phyloP scores from a whole-genome alignment of 768 basidiomycete genomes.

The Asterophora parasitica region DNA sequence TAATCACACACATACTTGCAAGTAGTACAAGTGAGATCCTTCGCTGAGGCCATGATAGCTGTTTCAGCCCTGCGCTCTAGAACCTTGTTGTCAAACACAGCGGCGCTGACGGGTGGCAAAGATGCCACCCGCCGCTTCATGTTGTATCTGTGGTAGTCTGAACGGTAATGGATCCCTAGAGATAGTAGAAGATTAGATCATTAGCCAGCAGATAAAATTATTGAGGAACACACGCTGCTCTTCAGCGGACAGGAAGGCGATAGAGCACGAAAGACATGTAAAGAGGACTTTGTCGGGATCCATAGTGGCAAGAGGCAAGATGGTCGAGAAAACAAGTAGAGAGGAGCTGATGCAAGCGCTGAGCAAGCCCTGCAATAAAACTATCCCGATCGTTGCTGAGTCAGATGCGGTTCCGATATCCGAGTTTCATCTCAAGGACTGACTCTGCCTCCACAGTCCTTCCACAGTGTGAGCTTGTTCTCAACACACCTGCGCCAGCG shows the following conservation, averaged over 20 bases:
- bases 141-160: conserved; percentile 96
- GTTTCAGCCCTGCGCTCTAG: conserved; percentile 74
- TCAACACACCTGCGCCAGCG: too few relatives aligned
- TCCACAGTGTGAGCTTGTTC: too few relatives aligned
- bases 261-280: conserved; percentile 88
- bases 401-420: not conserved
- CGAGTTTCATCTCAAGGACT: too few relatives aligned
- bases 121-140: conserved; percentile 94
- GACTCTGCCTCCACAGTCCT: too few relatives aligned
- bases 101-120: conserved; percentile 76
- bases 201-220: not conserved
- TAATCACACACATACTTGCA: conserved; percentile 66
- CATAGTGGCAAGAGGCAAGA: conserved; percentile 24
- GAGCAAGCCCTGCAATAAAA: not conserved
- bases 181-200: conserved; percentile 4
- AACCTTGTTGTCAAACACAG: conserved; percentile 85
- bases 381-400: not conserved
- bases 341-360: too few relatives aligned
- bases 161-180: conserved; percentile 80
- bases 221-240: conserved; percentile 65
- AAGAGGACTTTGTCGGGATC: conserved; percentile 43
- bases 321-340: not conserved
- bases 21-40: conserved; percentile 61
- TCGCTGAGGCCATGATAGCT: conserved; percentile 56
- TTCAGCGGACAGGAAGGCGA: conserved; percentile 78